Conservation (phyloP, 23 red algal species). For the Gracilaria vermiculophylla region DNA sequence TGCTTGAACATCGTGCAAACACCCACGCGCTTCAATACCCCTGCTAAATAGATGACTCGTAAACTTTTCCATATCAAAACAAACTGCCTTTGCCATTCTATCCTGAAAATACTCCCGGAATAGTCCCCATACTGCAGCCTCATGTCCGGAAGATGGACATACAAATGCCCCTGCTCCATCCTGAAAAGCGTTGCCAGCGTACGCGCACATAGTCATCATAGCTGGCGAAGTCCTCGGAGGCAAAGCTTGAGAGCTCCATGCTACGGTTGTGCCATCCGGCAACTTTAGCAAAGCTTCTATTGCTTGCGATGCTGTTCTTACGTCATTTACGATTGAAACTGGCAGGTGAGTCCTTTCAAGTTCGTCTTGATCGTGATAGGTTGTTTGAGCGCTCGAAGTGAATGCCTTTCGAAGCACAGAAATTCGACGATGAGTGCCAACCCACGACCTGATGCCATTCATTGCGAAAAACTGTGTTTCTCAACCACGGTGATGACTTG, state of each 20-base stretch:
- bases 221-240: background rate
- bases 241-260: slow-evolving; percentile 17
- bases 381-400: background rate
- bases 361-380: background rate
- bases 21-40: background rate
- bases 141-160: background rate
- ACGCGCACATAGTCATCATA: background rate
- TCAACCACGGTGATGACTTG: too few species aligned
- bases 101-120: slow-evolving; percentile 14
- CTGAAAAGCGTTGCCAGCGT: background rate
- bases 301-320: background rate
- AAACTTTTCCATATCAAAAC: background rate
- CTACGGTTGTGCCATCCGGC: background rate
- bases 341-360: background rate
- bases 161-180: background rate
- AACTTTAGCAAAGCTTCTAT: slow-evolving; percentile 10
- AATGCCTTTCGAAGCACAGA: background rate
- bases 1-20: background rate
- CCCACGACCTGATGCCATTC: background rate
- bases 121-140: slow-evolving; percentile 7
- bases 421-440: background rate
- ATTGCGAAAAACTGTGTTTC: too few species aligned
- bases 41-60: background rate
- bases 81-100: background rate
- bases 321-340: background rate